Conservation (phyloP, 1,284 basidiomycete species). For the Tilletia horrida region DNA sequence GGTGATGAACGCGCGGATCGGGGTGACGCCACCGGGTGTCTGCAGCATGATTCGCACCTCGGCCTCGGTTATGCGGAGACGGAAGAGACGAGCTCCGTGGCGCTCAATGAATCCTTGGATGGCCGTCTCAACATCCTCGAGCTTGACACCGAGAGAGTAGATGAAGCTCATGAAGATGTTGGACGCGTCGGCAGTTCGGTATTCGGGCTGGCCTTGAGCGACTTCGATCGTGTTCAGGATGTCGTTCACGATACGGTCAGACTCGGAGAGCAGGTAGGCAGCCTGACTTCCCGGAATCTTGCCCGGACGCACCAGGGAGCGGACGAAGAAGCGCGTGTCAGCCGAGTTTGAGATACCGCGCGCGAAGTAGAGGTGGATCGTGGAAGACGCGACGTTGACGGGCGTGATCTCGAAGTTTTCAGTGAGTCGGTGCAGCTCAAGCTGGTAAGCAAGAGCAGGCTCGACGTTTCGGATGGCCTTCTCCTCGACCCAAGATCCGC, state of each 20-base stretch:
- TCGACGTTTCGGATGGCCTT: slow-evolving; percentile 97
- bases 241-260: slow-evolving; percentile 89
- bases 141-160: slow-evolving; percentile 89
- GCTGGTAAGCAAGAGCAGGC: slow-evolving; percentile 95
- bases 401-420: slow-evolving; percentile 89
- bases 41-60: slow-evolving; percentile 95
- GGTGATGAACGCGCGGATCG: slow-evolving; percentile 95
- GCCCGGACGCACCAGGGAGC: slow-evolving; percentile 91
- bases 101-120: slow-evolving; percentile 97
- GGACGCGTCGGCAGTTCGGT: slow-evolving; percentile 50
- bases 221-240: slow-evolving; percentile 87
- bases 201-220: slow-evolving; percentile 50
- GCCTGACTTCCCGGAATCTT: slow-evolving; percentile 79
- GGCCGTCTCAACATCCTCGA: slow-evolving; percentile 91
- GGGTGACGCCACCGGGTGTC: slow-evolving; percentile 77
- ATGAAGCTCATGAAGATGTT: slow-evolving; percentile 79
- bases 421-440: slow-evolving; percentile 91
- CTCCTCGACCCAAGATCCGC: slow-evolving; percentile 84
- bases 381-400: slow-evolving; percentile 70
- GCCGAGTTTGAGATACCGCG: slow-evolving; percentile 92
- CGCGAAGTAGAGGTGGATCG: slow-evolving; percentile 73
- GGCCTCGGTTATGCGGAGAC: slow-evolving; percentile 92
- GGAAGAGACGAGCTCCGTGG: slow-evolving; percentile 88
- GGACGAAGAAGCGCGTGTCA: slow-evolving; percentile 96
- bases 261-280: slow-evolving; percentile 96